Evolutionary conservation across 139 green algal species (phyloP).

Genomic region (Yamagishiella unicocca): DNA sequence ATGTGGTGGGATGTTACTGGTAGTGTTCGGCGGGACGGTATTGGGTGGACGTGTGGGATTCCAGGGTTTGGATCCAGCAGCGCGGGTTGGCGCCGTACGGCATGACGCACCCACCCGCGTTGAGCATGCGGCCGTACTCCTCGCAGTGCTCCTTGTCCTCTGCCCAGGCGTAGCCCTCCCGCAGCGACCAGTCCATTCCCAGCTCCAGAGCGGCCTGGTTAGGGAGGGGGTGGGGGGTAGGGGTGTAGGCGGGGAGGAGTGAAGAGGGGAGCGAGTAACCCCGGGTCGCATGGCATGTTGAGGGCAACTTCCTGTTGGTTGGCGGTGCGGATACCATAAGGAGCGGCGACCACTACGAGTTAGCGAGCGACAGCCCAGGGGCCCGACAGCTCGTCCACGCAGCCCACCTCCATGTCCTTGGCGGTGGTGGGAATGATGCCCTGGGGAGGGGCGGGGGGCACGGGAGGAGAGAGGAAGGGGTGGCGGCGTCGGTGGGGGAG

Average conservation of each 20-base stretch:
- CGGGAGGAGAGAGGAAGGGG: not conserved
- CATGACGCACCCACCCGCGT: conserved; percentile 53
- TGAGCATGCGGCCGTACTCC: conserved; percentile 92
- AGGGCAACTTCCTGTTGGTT: too few species aligned
- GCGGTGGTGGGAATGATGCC: conserved; percentile 90
- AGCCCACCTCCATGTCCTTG: conserved; percentile 76
- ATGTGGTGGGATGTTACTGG: too few species aligned
- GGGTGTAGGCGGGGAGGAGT: not conserved
- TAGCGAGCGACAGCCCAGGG: too few species aligned
- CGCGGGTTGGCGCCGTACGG: too few species aligned
- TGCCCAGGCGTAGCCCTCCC: conserved; percentile 85
- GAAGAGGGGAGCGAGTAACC: too few species aligned
- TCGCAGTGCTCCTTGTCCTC: conserved; percentile 96
- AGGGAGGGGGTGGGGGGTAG: not conserved
- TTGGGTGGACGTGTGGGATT: too few species aligned
- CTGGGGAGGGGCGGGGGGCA: not conserved
- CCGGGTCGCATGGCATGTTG: too few species aligned
- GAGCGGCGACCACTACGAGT: too few species aligned
- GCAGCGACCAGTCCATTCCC: conserved; percentile 80
- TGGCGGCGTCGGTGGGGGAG: not conserved
- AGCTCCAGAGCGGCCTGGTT: conserved; percentile 81
- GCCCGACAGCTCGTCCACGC: too few species aligned
- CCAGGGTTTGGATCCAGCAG: too few species aligned
- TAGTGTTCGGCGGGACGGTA: too few species aligned
- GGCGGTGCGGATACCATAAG: too few species aligned